Percentiles rank a stretch among this genome's conserved stretches.
phyloP scores from a whole-genome alignment of 2,329 filamentous ascomycete genomes.

The Sclerotinia borealis region DNA sequence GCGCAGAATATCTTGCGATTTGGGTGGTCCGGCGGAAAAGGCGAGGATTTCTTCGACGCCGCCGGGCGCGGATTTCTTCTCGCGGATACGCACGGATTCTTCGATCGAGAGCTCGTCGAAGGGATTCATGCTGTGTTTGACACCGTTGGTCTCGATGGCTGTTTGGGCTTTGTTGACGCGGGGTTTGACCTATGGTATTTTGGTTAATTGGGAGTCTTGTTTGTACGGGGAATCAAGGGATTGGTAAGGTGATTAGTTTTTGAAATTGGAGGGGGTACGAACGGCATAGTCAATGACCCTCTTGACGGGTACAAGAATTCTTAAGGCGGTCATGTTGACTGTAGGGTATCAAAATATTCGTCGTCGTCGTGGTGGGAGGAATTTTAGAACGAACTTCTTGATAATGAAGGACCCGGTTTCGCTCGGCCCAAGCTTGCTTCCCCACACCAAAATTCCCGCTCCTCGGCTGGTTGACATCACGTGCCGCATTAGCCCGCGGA shows the following conservation, averaged over 20 bases:
- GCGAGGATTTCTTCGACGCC: slow-evolving; percentile 89
- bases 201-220: background rate
- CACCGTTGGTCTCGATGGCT: slow-evolving; percentile 82
- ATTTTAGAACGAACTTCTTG: slow-evolving; percentile 3
- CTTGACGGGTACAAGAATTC: slow-evolving; percentile 77
- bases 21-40: slow-evolving; percentile 80
- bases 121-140: slow-evolving; percentile 98
- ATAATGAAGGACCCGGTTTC: slow-evolving; percentile 7
- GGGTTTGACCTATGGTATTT: slow-evolving; percentile 51
- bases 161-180: slow-evolving; percentile 69
- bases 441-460: background rate
- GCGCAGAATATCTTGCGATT: slow-evolving; percentile 80
- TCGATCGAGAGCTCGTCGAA: slow-evolving; percentile 98
- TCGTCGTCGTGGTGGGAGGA: background rate
- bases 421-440: slow-evolving; percentile 9
- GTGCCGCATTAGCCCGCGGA: too few relatives aligned
- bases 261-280: background rate
- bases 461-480: slow-evolving; percentile 2
- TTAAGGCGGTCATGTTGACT: slow-evolving; percentile 53
- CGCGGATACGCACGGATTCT: slow-evolving; percentile 89
- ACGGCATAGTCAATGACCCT: slow-evolving; percentile 84
- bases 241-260: background rate
- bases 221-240: background rate
- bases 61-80: slow-evolving; percentile 65
- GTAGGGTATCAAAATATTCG: background rate